Percentiles rank a stretch among this genome's conserved stretches.
These are phyloP conservation scores for Diplodia mutila DNA, from an alignment of 2,329 filamentous ascomycete genomes.

Conservation along the genomic window DNA sequence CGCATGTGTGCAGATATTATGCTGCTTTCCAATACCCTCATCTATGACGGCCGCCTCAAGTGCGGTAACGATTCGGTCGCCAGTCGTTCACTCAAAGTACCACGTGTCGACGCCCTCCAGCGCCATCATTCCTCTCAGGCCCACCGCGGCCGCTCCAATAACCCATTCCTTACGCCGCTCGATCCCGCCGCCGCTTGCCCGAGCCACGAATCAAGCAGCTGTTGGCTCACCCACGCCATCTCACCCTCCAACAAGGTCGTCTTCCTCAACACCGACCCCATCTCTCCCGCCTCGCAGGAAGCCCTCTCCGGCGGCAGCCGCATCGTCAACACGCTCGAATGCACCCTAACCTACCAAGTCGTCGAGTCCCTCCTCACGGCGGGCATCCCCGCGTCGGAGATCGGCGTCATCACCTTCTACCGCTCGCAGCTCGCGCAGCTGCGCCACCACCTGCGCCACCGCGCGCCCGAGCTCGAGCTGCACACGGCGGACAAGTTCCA, in stretches of 20 bases:
- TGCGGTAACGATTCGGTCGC: constrained; percentile 83
- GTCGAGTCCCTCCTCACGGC: constrained; percentile 76
- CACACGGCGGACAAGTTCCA: constrained; percentile 98
- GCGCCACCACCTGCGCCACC: constrained; percentile 68
- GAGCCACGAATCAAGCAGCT: constrained; percentile 53
- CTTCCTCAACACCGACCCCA: constrained; percentile 85
- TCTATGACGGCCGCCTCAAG: constrained; percentile 87
- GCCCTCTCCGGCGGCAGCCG: constrained; percentile 72
- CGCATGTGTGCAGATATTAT: constrained; percentile 98
- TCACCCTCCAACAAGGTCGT: constrained; percentile 73
- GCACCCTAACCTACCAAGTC: constrained; percentile 74
- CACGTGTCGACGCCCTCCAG: constrained; percentile 47
- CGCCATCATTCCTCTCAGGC: constrained; percentile 37
- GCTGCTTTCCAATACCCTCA: constrained; percentile 87
- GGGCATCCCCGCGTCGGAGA: constrained; percentile 74
- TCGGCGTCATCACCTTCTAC: constrained; percentile 97
- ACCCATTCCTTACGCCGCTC: background rate
- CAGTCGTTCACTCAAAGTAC: constrained; percentile 67
- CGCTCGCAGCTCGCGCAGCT: constrained; percentile 86
- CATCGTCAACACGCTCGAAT: constrained; percentile 87
- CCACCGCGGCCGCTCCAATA: constrained; percentile 5
- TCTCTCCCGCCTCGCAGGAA: constrained; percentile 69
- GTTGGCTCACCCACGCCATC: constrained; percentile 78
- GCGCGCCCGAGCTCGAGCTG: constrained; percentile 71
- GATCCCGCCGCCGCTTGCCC: constrained; percentile 50